Conservation (phyloP, 345 rosid species). For the Moricandia moricandioides region DNA sequence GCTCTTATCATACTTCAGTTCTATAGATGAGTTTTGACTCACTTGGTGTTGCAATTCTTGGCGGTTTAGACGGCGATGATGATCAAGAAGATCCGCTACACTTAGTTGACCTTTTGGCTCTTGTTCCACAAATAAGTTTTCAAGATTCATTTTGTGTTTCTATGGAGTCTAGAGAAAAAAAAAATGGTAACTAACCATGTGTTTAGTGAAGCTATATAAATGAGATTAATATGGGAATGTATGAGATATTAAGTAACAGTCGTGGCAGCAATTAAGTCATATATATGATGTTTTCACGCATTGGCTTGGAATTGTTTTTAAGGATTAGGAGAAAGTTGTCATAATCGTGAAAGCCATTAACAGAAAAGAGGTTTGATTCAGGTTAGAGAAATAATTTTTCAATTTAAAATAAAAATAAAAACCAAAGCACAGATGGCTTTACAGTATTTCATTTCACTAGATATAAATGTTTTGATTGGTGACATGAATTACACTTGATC, state of each 20-base stretch:
- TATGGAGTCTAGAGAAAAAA: neutral
- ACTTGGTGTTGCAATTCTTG: constrained; percentile 9
- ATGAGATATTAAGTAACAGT: neutral
- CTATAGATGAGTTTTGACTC: constrained; percentile 14
- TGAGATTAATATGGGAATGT: neutral
- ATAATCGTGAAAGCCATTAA: constrained; percentile 37
- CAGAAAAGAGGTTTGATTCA: constrained; percentile 13
- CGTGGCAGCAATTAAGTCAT: constrained; percentile 36
- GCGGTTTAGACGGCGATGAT: constrained; percentile 25
- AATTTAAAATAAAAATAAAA: neutral
- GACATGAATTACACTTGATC: neutral
- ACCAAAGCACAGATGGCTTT: constrained; percentile 9
- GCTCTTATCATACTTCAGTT: constrained; percentile 5
- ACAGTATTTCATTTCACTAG: neutral
- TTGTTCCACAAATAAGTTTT: constrained; percentile 64
- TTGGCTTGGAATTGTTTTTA: neutral
- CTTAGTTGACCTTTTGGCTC: constrained; percentile 38
- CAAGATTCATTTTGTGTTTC: constrained; percentile 57
- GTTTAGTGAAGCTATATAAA: constrained; percentile 8
- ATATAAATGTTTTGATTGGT: neutral
- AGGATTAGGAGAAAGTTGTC: constrained; percentile 22
- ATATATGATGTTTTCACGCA: constrained; percentile 14
- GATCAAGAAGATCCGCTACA: constrained; percentile 32
- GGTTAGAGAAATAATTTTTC: neutral
- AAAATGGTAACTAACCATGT: neutral